Conservation (phyloP, 139 green algal genomes). For the Pleodorina starrii region DNA sequence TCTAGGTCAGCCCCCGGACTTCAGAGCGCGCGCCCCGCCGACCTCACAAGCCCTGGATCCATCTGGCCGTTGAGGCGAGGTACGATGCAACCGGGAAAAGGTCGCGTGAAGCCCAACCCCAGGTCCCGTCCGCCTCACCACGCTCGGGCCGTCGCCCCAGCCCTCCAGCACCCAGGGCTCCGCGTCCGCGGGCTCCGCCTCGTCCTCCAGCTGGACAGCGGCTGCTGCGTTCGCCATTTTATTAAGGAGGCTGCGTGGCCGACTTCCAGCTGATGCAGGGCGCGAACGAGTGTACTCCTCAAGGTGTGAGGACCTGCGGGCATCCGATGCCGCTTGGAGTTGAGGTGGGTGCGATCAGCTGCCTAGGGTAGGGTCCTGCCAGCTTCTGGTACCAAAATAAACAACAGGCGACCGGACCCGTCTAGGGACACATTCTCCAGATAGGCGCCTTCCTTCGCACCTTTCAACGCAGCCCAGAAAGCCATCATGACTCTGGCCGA, state of each 20-base stretch:
- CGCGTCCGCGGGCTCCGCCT: conserved; percentile 9
- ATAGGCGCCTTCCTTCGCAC: conserved; percentile 26
- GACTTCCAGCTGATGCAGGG: conserved; percentile 44
- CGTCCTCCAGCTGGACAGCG: conserved; percentile 24
- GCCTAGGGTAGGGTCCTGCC: too few relatives aligned
- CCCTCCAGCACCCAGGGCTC: conserved; percentile 54
- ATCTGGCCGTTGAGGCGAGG: too few relatives aligned
- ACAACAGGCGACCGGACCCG: too few relatives aligned
- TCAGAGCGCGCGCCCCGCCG: too few relatives aligned
- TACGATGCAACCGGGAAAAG: too few relatives aligned
- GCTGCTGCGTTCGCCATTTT: conserved; percentile 45
- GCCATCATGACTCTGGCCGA: conserved; percentile 20
- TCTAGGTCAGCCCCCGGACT: too few relatives aligned
- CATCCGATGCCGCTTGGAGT: not conserved
- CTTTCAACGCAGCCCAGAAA: conserved; percentile 22
- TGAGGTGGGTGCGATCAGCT: too few relatives aligned
- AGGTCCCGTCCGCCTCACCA: conserved; percentile 6
- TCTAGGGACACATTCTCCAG: too few relatives aligned
- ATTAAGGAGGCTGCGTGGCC: conserved; percentile 43
- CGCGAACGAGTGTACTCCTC: conserved; percentile 49
- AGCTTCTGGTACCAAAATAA: too few relatives aligned
- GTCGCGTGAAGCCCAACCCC: not conserved
- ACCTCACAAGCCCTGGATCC: too few relatives aligned
- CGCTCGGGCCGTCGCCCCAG: conserved; percentile 50
- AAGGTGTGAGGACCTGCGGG: conserved; percentile 40